Base-by-base conservation (phyloP, 2,329 filamentous ascomycete species). In the Fusarium graminum region DNA sequence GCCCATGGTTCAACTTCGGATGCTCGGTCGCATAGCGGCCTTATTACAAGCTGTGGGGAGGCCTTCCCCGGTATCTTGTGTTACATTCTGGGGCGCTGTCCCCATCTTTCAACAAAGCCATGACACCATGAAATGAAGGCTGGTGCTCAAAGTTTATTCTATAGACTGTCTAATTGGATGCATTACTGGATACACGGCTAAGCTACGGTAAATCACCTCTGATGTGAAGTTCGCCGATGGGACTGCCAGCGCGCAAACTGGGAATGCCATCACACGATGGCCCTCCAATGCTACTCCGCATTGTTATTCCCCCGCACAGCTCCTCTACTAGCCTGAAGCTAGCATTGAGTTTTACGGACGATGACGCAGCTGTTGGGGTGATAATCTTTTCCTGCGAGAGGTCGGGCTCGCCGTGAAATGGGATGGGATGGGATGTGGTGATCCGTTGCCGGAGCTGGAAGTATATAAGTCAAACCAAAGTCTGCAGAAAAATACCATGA, bases 1-100 rank as follows among this genome's bases (percentile, higher is more conserved):
- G 19, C 14, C 29, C 34, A 17, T 45, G 68, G 59, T 13, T 69
- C 55, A 72, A 65, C 43, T 29, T 56, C 67, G 62, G 69, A 6
- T 36, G 7, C 47, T 70, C 69, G 69, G 69, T 63, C 55, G 52
- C 59, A 71, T 55, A 43, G 16, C 69, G 69, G 69, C 52, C 65
- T 57, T 72, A 72, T 63, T 72, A 16, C 11, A 36, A 9, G 16
- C 40, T 16, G 19, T 28, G 53, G 53, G 49, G 46, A 19, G 8
- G 30, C 13, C 10, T 22, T 47, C 41, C 54, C 52, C 50, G 57
- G 64, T 30, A 41, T 53, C 40, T 26, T 44, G 13, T 51, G 59
- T 59, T 59, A 59, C 66, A 67, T 69, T 43, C 59, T 57, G 47
- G 36, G 47, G 29, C 22, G 22, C 6, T 38, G 39, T 22, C 17